phyloP scores from a whole-genome alignment of 768 basidiomycete genomes.

The Serendipita indica region DNA sequence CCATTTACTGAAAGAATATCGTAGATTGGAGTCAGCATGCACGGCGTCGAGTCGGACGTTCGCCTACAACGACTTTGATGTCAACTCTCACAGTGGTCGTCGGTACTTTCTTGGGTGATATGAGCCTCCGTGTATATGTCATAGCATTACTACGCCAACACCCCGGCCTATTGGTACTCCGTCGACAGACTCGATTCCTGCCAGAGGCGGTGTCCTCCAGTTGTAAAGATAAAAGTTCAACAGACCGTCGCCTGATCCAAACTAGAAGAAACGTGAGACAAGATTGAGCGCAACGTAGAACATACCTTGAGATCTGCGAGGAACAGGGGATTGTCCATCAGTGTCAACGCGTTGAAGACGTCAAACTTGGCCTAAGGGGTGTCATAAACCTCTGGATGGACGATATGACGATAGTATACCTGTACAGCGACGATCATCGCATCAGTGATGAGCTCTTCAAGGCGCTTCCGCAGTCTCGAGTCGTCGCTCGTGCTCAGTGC shows the following conservation, averaged over 20 bases:
- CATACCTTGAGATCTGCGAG: constrained; percentile 68
- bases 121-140: background rate
- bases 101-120: background rate
- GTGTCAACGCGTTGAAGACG: constrained; percentile 86
- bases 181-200: constrained; percentile 47
- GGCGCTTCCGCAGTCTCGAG: constrained; percentile 45
- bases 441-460: constrained; percentile 61
- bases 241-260: constrained; percentile 83
- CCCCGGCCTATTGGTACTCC: constrained; percentile 35
- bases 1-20: background rate
- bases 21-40: constrained; percentile 16
- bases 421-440: constrained; percentile 66
- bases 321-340: constrained; percentile 86
- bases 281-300: too few relatives aligned
- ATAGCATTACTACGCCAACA: constrained; percentile 87
- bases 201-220: constrained; percentile 71
- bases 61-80: background rate
- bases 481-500: constrained; percentile 55
- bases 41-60: constrained; percentile 17
- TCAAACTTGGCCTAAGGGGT: constrained; percentile 63
- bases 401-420: constrained; percentile 18
- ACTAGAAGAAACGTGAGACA: constrained; percentile 37
- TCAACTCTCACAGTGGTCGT: background rate
- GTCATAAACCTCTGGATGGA: background rate
- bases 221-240: constrained; percentile 92